Conservation (phyloP, 495 filamentous ascomycete species). For the Elasticomyces elasticus region DNA sequence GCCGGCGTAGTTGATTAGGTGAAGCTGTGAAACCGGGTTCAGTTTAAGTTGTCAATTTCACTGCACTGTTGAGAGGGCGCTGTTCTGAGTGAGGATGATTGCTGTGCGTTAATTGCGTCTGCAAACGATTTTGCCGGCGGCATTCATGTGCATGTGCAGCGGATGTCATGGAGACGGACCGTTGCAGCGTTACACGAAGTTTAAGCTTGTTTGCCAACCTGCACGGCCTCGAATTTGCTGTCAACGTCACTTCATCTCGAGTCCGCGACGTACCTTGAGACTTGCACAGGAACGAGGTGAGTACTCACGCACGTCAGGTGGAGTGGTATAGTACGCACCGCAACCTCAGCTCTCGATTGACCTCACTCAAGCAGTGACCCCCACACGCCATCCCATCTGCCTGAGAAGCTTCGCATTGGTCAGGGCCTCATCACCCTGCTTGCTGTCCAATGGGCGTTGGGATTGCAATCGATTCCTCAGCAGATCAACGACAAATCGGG, state of each 20-base stretch:
- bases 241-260: not conserved
- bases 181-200: not conserved
- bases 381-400: too few species aligned
- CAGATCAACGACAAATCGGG: constrained; percentile 1
- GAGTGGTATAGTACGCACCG: too few species aligned
- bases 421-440: not conserved
- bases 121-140: not conserved
- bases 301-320: not conserved
- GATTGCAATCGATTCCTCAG: not conserved
- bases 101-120: not conserved
- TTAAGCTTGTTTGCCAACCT: not conserved
- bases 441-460: not conserved
- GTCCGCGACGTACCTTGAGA: too few species aligned
- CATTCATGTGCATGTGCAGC: not conserved
- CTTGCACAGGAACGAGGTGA: not conserved
- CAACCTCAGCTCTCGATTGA: too few species aligned
- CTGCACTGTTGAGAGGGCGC: not conserved
- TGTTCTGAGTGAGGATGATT: not conserved
- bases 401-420: too few species aligned
- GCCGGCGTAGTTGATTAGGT: not conserved
- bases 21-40: not conserved
- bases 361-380: too few species aligned
- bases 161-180: not conserved
- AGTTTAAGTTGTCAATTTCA: not conserved
- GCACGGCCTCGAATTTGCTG: not conserved